These are phyloP conservation scores for Aspergillus aculeatus DNA, from an alignment of 2,329 filamentous ascomycete genomes.

Conservation along the genomic window DNA sequence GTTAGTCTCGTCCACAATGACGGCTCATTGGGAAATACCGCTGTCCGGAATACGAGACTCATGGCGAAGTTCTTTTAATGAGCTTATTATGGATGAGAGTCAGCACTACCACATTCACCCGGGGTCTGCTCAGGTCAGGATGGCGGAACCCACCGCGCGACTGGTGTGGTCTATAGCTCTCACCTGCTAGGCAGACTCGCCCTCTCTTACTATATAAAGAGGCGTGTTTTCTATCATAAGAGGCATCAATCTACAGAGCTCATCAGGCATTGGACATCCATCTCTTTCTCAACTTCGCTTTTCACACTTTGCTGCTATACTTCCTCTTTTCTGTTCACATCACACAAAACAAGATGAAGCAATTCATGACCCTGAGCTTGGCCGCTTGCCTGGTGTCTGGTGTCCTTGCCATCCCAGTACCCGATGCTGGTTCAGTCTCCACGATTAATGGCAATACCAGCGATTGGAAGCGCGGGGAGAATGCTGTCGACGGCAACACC, in stretches of 20 bases:
- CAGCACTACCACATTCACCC: neutral
- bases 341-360: too few species aligned
- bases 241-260: too few species aligned
- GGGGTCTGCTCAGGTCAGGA: neutral
- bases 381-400: neutral
- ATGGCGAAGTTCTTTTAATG: neutral
- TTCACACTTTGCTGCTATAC: too few species aligned
- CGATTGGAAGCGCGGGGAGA: neutral
- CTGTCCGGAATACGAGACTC: neutral
- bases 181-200: too few species aligned
- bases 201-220: too few species aligned
- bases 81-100: neutral
- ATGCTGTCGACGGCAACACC: neutral
- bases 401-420: neutral
- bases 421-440: neutral
- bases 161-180: too few species aligned
- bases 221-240: too few species aligned
- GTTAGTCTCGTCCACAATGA: neutral
- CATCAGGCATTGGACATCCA: too few species aligned
- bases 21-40: neutral
- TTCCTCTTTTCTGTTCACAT: too few species aligned
- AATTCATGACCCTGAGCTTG: too few species aligned
- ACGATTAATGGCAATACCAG: neutral
- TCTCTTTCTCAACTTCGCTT: too few species aligned
- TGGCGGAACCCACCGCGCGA: neutral